Conservation (phyloP, 148 eudicot genomes). For the Hydrangea macrophylla region DNA sequence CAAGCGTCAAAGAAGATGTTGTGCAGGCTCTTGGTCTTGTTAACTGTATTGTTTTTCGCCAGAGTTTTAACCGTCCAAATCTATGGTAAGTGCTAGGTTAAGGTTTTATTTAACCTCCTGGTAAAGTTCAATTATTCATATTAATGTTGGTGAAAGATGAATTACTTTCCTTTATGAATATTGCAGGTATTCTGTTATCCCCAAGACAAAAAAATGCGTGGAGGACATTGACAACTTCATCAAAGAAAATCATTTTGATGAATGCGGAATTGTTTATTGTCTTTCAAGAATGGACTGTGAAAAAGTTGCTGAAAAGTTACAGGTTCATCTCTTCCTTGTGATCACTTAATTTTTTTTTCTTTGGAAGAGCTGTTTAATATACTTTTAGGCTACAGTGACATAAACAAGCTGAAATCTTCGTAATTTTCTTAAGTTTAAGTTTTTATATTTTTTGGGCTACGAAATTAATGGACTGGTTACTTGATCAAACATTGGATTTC, state of each 20-base stretch:
- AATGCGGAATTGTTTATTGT: slow-evolving; percentile 94
- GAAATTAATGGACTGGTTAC: neutral
- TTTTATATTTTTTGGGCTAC: too few relatives aligned
- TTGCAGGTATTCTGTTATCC: slow-evolving; percentile 84
- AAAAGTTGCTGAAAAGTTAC: slow-evolving; percentile 88
- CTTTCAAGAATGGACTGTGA: slow-evolving; percentile 98
- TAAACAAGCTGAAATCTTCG: neutral
- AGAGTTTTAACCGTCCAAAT: slow-evolving; percentile 97
- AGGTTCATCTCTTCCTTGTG: slow-evolving; percentile 43
- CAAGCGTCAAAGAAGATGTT: slow-evolving; percentile 97
- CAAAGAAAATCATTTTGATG: slow-evolving; percentile 71
- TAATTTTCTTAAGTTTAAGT: slow-evolving; percentile 1
- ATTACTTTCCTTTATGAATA: slow-evolving; percentile 13
- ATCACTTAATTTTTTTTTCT: neutral
- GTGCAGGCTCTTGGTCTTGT: slow-evolving; percentile 98
- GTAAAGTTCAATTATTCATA: too few relatives aligned
- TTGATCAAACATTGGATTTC: neutral
- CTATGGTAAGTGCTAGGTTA: slow-evolving; percentile 47
- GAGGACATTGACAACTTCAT: slow-evolving; percentile 87
- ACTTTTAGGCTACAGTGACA: neutral
- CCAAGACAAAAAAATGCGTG: slow-evolving; percentile 88
- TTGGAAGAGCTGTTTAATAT: neutral
- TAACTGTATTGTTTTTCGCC: slow-evolving; percentile 86
- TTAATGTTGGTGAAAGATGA: neutral
- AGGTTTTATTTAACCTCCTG: neutral